Evolutionary conservation across 2,329 filamentous ascomycete genomes (phyloP).

Genomic region (Chaetomiaceae sp.): DNA sequence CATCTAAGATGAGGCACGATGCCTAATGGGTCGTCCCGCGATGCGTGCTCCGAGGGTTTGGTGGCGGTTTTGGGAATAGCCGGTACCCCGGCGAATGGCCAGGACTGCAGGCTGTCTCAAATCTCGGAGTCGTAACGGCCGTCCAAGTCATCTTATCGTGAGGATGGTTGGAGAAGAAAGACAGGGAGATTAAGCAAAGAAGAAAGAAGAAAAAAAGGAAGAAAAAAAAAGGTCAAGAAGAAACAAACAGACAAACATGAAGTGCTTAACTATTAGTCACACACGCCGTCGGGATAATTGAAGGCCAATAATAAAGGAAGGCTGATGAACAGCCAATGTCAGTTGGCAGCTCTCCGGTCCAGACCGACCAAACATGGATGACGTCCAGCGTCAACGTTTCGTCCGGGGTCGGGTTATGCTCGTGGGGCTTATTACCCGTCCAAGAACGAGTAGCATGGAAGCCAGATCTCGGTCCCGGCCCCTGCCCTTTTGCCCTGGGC

Average conservation of each 20-base stretch:
- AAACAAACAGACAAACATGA: not conserved
- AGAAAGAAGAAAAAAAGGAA: not conserved
- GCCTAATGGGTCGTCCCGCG: constrained; percentile 3
- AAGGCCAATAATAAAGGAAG: too few species aligned
- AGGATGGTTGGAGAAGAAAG: not conserved
- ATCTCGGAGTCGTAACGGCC: not conserved
- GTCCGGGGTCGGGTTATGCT: too few species aligned
- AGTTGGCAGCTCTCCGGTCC: too few species aligned
- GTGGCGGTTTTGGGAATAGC: constrained; percentile 21
- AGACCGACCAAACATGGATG: constrained; percentile 2
- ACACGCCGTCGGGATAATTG: too few species aligned
- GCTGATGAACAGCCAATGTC: too few species aligned
- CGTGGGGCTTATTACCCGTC: too few species aligned
- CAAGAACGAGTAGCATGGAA: too few species aligned
- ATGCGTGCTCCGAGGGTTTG: constrained; percentile 13
- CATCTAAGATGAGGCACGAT: constrained; percentile 2
- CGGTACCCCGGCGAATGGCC: not conserved
- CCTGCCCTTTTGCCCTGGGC: not conserved
- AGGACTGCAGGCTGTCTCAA: constrained; percentile 10
- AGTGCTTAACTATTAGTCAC: not conserved
- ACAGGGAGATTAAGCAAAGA: not conserved
- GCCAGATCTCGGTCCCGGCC: constrained; percentile 6
- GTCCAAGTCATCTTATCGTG: too few species aligned
- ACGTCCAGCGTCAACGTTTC: not conserved
- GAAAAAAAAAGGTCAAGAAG: not conserved